These are phyloP conservation scores for Euclidium syriacum DNA, from an alignment of 345 rosid genomes.

Conservation along the genomic window DNA sequence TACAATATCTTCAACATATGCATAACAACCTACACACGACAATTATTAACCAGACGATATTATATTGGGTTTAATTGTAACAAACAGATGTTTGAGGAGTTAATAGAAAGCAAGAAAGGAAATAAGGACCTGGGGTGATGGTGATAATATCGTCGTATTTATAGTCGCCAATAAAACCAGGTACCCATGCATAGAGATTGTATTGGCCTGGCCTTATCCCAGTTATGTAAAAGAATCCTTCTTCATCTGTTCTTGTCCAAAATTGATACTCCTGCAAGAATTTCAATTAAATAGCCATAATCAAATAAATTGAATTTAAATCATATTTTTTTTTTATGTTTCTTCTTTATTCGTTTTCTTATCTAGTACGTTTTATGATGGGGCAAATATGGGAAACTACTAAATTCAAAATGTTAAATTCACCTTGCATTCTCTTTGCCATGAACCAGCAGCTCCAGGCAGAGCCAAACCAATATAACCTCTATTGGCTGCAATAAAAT, in stretches of 20 bases:
- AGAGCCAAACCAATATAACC: slow-evolving; percentile 79
- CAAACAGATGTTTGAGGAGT: not conserved
- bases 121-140: slow-evolving; percentile 46
- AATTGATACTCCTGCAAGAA: slow-evolving; percentile 66
- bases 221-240: slow-evolving; percentile 54
- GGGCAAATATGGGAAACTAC: not conserved
- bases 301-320: too few species aligned
- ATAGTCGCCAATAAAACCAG: slow-evolving; percentile 84
- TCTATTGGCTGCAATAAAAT: slow-evolving; percentile 38
- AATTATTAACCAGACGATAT: not conserved
- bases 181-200: slow-evolving; percentile 73
- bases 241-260: slow-evolving; percentile 60
- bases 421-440: slow-evolving; percentile 92
- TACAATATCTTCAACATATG: slow-evolving; percentile 54
- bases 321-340: not conserved
- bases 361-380: not conserved
- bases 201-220: slow-evolving; percentile 47
- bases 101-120: not conserved
- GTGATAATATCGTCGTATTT: slow-evolving; percentile 35
- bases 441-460: slow-evolving; percentile 80
- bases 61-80: not conserved
- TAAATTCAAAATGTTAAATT: not conserved
- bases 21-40: slow-evolving; percentile 40
- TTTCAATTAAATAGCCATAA: too few species aligned
- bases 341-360: not conserved